Conservation (phyloP, 441 rosid species). For the Manihot esculenta region DNA sequence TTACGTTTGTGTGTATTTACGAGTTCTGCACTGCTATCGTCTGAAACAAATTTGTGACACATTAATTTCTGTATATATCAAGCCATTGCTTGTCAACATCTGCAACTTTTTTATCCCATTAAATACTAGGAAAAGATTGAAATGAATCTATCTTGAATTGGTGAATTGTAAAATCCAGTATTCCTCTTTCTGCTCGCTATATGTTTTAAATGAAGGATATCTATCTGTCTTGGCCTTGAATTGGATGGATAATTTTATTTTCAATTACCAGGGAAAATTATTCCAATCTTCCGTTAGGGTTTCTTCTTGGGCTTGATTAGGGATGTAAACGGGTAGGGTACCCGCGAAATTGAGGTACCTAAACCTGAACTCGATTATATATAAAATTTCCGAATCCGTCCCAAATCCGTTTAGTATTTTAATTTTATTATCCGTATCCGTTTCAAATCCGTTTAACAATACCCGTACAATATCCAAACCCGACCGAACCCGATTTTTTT, state of each 20-base stretch:
- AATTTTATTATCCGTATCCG: no score
- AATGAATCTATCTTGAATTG: not conserved
- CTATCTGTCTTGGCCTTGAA: not conserved
- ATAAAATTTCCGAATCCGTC: no score
- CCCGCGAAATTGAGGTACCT: no score
- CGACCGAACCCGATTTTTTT: no score
- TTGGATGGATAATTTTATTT: not conserved
- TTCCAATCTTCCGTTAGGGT: not conserved
- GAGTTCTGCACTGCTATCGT: no score
- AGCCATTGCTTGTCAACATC: conserved; percentile 4
- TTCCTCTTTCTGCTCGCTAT: not conserved
- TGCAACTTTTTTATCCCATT: not conserved
- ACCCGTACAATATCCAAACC: no score
- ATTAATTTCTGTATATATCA: not conserved
- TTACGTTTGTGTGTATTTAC: not conserved
- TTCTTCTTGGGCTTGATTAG: not conserved
- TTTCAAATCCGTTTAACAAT: no score
- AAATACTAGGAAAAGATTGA: not conserved
- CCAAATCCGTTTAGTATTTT: no score
- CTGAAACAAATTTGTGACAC: not conserved
- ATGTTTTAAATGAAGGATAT: conserved; percentile 3
- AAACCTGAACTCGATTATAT: no score
- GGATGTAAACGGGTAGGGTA: no score
- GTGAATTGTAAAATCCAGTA: not conserved
- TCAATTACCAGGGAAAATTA: not conserved